Percentiles rank a stretch among this genome's conserved stretches.
These are phyloP conservation scores for Crithidia mellificae DNA, from an alignment of 208 protist species.

Conservation along the genomic window DNA sequence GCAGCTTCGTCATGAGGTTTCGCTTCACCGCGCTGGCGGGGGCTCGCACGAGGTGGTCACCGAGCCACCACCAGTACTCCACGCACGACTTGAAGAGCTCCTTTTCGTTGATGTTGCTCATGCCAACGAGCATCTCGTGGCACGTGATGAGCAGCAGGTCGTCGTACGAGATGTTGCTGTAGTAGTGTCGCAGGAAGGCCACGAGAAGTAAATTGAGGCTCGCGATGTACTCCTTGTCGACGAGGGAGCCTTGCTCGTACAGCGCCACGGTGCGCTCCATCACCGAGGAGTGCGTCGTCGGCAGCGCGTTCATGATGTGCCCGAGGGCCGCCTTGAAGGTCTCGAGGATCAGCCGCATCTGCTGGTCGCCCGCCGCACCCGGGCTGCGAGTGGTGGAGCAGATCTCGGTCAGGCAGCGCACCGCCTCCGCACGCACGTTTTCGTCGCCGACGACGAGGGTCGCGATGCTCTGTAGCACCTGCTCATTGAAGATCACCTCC, in stretches of 20 bases:
- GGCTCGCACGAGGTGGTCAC: constrained; percentile 57
- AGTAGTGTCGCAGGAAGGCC: constrained; percentile 93
- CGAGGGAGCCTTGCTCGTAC: constrained; percentile 58
- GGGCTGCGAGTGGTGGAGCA: constrained; percentile 43
- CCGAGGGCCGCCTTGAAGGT: constrained; percentile 72
- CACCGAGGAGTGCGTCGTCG: constrained; percentile 68
- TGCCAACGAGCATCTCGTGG: constrained; percentile 93
- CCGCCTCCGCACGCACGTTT: constrained; percentile 44
- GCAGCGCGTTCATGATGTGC: constrained; percentile 67
- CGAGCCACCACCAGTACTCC: constrained; percentile 98
- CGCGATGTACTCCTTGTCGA: constrained; percentile 90
- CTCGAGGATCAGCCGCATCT: constrained; percentile 58
- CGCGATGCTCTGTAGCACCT: constrained; percentile 56
- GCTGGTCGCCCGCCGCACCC: constrained; percentile 56
- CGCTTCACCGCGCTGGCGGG: constrained; percentile 51
- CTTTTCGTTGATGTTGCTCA: constrained; percentile 95
- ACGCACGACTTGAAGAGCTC: constrained; percentile 99
- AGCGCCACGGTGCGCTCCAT: constrained; percentile 58
- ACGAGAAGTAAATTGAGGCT: constrained; percentile 93
- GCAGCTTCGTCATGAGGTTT: constrained; percentile 65
- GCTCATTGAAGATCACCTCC: constrained; percentile 65
- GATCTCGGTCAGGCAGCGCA: constrained; percentile 78
- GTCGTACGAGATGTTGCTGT: constrained; percentile 87
- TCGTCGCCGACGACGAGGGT: constrained; percentile 45
- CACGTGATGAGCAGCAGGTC: constrained; percentile 70